A percentile compares a stretch with the other conserved stretches of the same genome.
Evolutionary conservation across 495 filamentous ascomycete species (phyloP).

Genomic region (Bombardia bombarda): DNA sequence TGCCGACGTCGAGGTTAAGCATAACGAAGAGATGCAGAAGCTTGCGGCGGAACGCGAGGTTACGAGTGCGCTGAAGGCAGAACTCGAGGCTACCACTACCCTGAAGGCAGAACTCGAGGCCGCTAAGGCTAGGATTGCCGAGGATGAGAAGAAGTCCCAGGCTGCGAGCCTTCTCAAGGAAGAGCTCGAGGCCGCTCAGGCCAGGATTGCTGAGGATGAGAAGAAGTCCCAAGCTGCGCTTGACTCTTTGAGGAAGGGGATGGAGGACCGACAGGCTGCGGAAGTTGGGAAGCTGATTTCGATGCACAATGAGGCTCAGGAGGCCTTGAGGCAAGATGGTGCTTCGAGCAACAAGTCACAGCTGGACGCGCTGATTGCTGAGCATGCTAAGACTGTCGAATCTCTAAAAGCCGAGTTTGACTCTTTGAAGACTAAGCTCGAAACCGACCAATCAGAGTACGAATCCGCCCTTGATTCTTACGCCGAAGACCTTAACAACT

Average conservation of each 20-base stretch:
- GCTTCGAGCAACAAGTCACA: constrained; percentile 21
- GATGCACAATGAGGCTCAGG: constrained; percentile 34
- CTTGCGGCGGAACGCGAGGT: constrained; percentile 10
- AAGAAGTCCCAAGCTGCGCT: constrained; percentile 28
- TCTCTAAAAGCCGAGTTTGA: constrained; percentile 33
- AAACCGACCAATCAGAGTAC: no score
- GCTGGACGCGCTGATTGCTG: constrained; percentile 32
- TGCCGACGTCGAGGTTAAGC: constrained; percentile 1
- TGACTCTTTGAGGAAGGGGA: constrained; percentile 33
- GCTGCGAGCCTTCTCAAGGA: constrained; percentile 10
- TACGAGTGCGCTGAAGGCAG: constrained; percentile 3
- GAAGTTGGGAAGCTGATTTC: constrained; percentile 43
- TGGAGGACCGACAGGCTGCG: constrained; percentile 34
- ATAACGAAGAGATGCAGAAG: constrained; percentile 20
- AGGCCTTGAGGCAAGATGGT: constrained; percentile 28
- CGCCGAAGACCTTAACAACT: constrained; percentile 15
- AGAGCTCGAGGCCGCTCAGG: constrained; percentile 28
- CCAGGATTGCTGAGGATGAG: constrained; percentile 32
- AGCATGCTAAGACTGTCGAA: constrained; percentile 34
- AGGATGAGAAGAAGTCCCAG: constrained; percentile 21
- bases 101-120: constrained; percentile 20
- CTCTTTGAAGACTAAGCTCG: no score
- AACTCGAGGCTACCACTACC: constrained; percentile 6
- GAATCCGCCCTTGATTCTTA: constrained; percentile 11
- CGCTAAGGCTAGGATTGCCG: constrained; percentile 4